Evolutionary conservation across 805 yeast genomes (phyloP).

Genomic region (Yamadazyma takamatsuzukensis): DNA sequence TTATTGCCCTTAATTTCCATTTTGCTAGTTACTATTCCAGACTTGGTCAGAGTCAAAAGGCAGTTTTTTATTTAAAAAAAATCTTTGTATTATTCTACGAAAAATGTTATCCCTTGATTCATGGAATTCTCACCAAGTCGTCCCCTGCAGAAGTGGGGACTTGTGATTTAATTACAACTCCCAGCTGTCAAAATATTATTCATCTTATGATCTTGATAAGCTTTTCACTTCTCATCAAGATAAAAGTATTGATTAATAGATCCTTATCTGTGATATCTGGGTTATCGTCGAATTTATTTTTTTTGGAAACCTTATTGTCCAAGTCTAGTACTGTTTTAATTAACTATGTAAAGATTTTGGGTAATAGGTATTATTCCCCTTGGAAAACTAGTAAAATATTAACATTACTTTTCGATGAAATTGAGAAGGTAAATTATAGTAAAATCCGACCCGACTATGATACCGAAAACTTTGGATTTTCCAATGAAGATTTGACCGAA

Average conservation of each 20-base stretch:
- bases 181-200: conserved; percentile 28
- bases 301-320: conserved; percentile 5
- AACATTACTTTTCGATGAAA: conserved; percentile 30
- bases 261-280: background rate
- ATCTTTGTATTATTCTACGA: conserved; percentile 21
- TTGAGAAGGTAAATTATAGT: conserved; percentile 11
- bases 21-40: conserved; percentile 38
- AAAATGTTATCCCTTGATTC: conserved; percentile 12
- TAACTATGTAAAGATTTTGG: conserved; percentile 26
- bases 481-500: conserved; percentile 2
- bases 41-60: conserved; percentile 19
- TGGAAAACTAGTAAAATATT: conserved; percentile 62
- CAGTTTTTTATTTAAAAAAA: conserved; percentile 31
- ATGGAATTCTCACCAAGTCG: conserved; percentile 5
- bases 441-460: conserved; percentile 1
- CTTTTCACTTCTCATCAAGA: conserved; percentile 18
- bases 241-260: conserved; percentile 11
- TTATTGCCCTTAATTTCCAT: conserved; percentile 21
- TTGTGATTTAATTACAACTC: conserved; percentile 33
- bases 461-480: conserved; percentile 7
- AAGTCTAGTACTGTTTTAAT: conserved; percentile 17
- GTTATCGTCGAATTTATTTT: conserved; percentile 1
- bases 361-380: conserved; percentile 58
- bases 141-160: conserved; percentile 15
- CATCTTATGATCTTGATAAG: conserved; percentile 33